Conservation (phyloP, 208 protist genomes). For the Leishmania guyanensis region DNA sequence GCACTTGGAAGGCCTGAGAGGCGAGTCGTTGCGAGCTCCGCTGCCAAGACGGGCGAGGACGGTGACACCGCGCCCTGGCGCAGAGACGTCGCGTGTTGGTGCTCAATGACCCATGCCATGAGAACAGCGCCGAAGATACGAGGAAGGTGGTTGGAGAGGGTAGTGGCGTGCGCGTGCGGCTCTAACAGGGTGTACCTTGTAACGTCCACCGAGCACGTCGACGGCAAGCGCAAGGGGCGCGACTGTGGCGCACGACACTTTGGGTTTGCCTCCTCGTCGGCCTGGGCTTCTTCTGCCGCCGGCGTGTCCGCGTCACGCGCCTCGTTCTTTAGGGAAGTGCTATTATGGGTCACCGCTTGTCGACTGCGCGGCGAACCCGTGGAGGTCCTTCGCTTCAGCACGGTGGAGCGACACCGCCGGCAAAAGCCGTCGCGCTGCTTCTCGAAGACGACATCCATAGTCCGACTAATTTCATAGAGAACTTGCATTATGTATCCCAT, state of each 20-base stretch:
- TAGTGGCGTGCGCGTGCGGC: constrained; percentile 35
- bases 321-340: not conserved
- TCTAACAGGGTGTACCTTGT: constrained; percentile 45
- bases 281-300: not conserved
- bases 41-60: not conserved
- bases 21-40: not conserved
- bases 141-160: constrained; percentile 46
- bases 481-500: constrained; percentile 31
- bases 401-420: constrained; percentile 26
- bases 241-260: not conserved
- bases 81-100: not conserved
- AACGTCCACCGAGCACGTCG: constrained; percentile 22
- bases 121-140: constrained; percentile 49
- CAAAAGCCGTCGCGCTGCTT: constrained; percentile 38
- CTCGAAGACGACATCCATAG: constrained; percentile 22
- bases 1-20: constrained; percentile 18
- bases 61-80: not conserved
- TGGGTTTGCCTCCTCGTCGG: not conserved
- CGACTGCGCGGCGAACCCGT: not conserved
- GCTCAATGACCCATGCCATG: constrained; percentile 47
- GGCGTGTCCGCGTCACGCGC: not conserved
- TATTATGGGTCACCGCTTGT: not conserved
- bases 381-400: constrained; percentile 23
- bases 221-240: not conserved
- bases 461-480: constrained; percentile 33